Evolutionary conservation across 495 filamentous ascomycete genomes (phyloP), one percentile per base, ranked within the genome.

Genomic region (Podospora pseudopauciseta): DNA sequence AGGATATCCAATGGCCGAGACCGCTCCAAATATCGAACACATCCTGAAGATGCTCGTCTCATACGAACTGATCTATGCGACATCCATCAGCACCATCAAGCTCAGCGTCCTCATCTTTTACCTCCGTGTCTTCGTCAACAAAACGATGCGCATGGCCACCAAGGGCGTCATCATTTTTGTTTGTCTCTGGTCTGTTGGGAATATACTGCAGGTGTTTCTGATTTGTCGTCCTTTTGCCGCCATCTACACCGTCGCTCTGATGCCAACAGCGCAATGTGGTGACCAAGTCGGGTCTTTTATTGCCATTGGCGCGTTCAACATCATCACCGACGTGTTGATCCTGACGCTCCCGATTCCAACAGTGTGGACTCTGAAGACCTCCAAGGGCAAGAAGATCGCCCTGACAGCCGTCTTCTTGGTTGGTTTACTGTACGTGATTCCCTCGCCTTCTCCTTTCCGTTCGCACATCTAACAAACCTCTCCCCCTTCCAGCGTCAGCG

Each of bases 321-420:
- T 77, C 59, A 67, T 73, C 39, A 66, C 68, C 18, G 78, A 76
- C 55, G 39, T 76, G 6, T 27, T 73, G 13, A 68, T 78, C 59
- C 63, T 78, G 39, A 60, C 66, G 0, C 57, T 77, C 54, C 79
- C 72, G 18, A 60, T 74, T 6, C 66, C 70, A 20, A 70, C 66
- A 0, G 65, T 74, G 34, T 74, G 72, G 72, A 6, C 62, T 0
- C 65, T 74, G 19, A 72, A 75, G 60, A 76, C 74, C 65, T 63
- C 68, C 1, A 55, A 34, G 6, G 32, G 60, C 7, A 60, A 73
- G 60, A 72, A 74, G 55, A 62, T 69, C 9, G 77, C 71, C 13
- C 54, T 77, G 19, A 73, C 67, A 4, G 67, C 49, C 19, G 73
- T 78, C 2, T 78, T 78, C 32, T 59, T 73, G 23, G n/a, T 78